Conservation (phyloP, 148 eudicot species). For the Mesembryanthemum crystallinum region DNA sequence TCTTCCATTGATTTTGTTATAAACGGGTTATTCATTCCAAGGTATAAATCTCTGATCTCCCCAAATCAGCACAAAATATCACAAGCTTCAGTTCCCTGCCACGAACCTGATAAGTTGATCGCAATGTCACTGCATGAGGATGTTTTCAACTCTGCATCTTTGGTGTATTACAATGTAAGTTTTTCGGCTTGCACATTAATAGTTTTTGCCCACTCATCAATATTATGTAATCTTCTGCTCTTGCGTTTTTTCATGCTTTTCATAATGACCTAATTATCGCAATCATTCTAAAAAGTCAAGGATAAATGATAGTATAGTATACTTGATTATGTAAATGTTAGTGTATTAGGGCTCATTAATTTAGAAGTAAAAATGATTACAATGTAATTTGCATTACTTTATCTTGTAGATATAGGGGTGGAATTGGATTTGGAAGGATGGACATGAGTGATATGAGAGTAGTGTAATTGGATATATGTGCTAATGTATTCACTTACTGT, state of each 20-base stretch:
- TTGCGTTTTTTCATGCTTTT: background rate
- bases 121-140: conserved; percentile 74
- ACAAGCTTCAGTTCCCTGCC: conserved; percentile 33
- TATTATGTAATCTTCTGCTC: background rate
- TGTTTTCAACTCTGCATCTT: conserved; percentile 70
- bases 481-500: too few relatives aligned
- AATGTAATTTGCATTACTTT: too few relatives aligned
- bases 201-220: background rate
- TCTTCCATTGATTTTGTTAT: conserved; percentile 49
- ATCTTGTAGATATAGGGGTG: too few relatives aligned
- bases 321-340: too few relatives aligned
- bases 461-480: too few relatives aligned
- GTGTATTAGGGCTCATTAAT: too few relatives aligned
- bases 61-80: conserved; percentile 21
- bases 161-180: conserved; percentile 69
- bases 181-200: conserved; percentile 13
- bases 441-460: too few relatives aligned
- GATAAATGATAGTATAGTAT: too few relatives aligned
- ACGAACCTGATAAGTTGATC: conserved; percentile 55
- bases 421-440: too few relatives aligned
- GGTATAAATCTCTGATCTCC: conserved; percentile 26
- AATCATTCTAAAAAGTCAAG: background rate
- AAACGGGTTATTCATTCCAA: conserved; percentile 58
- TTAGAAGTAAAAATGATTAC: too few relatives aligned
- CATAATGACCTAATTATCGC: background rate